These are phyloP conservation scores for Coemansia sp. DNA, from an alignment of 192 early-diverging fungal genomes.

Conservation along the genomic window DNA sequence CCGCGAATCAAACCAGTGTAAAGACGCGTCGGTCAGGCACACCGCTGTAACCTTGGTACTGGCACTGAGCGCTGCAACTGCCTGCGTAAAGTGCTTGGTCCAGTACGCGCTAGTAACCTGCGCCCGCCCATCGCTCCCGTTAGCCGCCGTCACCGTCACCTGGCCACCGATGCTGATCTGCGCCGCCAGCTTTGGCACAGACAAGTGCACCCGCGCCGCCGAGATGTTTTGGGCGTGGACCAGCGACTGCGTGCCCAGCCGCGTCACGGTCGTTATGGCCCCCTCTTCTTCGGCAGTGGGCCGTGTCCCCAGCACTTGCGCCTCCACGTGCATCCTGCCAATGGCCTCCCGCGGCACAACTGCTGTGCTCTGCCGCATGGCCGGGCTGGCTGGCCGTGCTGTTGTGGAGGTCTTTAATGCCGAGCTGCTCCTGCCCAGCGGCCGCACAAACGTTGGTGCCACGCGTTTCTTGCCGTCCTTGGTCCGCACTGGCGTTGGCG, in stretches of 20 bases:
- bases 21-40: conserved; percentile 9
- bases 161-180: background rate
- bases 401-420: too few species aligned
- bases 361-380: too few species aligned
- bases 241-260: conserved; percentile 28
- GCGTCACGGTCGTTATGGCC: background rate
- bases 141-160: background rate
- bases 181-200: conserved; percentile 24
- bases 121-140: too few species aligned
- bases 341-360: too few species aligned
- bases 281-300: background rate
- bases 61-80: background rate
- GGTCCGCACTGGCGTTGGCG: conserved; percentile 51
- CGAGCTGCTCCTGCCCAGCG: conserved; percentile 6
- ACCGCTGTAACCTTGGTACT: conserved; percentile 10
- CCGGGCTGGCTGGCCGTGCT: background rate
- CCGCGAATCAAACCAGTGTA: conserved; percentile 27
- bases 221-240: conserved; percentile 34
- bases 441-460: conserved; percentile 59
- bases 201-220: conserved; percentile 26
- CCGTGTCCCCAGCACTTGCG: conserved; percentile 23
- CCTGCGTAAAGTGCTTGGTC: conserved; percentile 6
- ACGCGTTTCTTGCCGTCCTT: conserved; percentile 83
- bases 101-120: too few species aligned
- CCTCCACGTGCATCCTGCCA: conserved; percentile 32